These are phyloP conservation scores for Nymphaea colorata DNA, from an alignment of 164 flowering plant species.

Conservation along the genomic window DNA sequence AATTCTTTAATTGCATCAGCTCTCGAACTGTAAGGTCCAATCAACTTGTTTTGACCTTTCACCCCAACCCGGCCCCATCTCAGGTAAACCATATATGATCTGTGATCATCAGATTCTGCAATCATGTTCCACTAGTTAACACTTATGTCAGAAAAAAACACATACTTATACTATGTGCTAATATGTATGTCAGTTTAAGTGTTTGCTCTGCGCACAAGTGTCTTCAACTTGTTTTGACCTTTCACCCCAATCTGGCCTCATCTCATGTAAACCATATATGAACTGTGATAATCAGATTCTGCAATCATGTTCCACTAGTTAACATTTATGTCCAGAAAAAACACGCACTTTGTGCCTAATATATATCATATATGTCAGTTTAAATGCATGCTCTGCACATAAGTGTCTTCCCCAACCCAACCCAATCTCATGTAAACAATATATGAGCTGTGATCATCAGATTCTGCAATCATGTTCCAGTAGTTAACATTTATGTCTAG, in stretches of 20 bases:
- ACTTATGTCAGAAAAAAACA: background rate
- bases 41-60: slow-evolving; percentile 44
- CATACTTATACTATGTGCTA: background rate
- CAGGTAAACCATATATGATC: slow-evolving; percentile 35
- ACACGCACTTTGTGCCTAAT: too few relatives aligned
- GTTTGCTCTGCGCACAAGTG: background rate
- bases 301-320: slow-evolving; percentile 8
- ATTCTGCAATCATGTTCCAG: slow-evolving; percentile 23
- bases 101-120: slow-evolving; percentile 50
- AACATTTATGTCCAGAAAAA: too few relatives aligned
- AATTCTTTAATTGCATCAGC: slow-evolving; percentile 34
- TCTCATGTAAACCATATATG: slow-evolving; percentile 41
- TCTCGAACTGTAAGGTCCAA: slow-evolving; percentile 34
- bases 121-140: background rate
- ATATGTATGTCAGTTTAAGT: background rate
- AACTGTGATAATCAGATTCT: slow-evolving; percentile 43
- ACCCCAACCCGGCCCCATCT: slow-evolving; percentile 70
- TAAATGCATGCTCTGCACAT: too few relatives aligned
- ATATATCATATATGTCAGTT: too few relatives aligned
- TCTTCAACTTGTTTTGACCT: slow-evolving; percentile 36
- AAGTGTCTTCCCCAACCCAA: slow-evolving; percentile 30
- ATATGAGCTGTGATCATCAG: slow-evolving; percentile 35
- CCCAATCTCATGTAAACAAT: slow-evolving; percentile 58
- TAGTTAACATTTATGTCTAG: too few relatives aligned
- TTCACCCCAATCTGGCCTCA: slow-evolving; percentile 60